phyloP scores from a whole-genome alignment of 805 yeast genomes.

The Suhomyces pyralidae region DNA sequence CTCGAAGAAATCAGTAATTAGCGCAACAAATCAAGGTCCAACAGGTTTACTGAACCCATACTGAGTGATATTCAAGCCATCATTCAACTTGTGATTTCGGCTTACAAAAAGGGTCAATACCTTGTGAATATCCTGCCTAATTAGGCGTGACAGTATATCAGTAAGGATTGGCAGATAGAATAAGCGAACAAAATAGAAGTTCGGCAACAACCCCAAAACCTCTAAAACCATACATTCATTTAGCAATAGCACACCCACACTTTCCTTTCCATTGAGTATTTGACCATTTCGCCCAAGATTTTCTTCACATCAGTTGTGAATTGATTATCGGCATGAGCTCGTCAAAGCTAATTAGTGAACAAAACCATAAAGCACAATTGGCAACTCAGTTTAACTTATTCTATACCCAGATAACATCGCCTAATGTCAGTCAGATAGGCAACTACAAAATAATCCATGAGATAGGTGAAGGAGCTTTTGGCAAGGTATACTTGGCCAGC shows the following conservation, averaged over 20 bases:
- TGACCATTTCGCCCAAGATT: background rate
- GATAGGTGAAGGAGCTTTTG: slow-evolving; percentile 91
- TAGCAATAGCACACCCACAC: background rate
- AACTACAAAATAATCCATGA: slow-evolving; percentile 69
- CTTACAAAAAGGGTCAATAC: background rate
- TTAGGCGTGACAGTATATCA: background rate
- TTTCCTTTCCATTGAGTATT: background rate
- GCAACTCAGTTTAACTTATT: slow-evolving; percentile 65
- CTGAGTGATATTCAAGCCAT: background rate
- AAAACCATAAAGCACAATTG: slow-evolving; percentile 47
- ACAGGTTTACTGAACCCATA: background rate
- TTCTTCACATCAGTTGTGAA: too few species aligned
- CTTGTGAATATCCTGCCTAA: background rate
- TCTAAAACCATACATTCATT: background rate
- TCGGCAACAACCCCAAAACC: background rate
- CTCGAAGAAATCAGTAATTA: background rate
- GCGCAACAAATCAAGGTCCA: background rate
- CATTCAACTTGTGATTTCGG: background rate
- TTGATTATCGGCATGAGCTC: slow-evolving; percentile 13
- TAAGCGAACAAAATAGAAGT: background rate
- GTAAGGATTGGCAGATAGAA: background rate
- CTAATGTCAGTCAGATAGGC: slow-evolving; percentile 67
- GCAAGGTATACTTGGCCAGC: slow-evolving; percentile 81
- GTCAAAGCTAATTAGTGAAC: slow-evolving; percentile 21
- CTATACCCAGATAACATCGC: slow-evolving; percentile 41